phyloP scores from a whole-genome alignment of 2,329 filamentous ascomycete species.

The Podosphaera fusca region DNA sequence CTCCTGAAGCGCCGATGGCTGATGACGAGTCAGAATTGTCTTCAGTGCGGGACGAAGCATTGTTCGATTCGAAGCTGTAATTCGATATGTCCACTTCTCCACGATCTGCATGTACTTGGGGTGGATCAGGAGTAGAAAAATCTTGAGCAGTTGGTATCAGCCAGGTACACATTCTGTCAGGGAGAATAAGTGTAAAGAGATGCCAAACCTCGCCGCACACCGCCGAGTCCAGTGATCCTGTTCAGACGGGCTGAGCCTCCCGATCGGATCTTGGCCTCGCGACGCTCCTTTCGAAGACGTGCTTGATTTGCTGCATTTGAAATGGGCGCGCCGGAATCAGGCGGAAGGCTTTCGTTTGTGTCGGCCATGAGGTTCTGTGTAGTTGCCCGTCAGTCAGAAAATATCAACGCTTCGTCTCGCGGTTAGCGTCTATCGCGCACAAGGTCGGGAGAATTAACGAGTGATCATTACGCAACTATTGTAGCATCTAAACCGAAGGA shows the following conservation, averaged over 20 bases:
- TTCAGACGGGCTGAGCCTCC: slow-evolving; percentile 47
- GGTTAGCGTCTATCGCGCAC: too few relatives aligned
- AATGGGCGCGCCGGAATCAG: slow-evolving; percentile 10
- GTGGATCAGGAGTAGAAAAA: slow-evolving; percentile 17
- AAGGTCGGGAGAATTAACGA: too few relatives aligned
- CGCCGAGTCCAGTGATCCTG: slow-evolving; percentile 51
- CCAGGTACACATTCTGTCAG: too few relatives aligned
- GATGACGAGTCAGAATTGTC: slow-evolving; percentile 13
- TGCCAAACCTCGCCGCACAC: slow-evolving; percentile 22
- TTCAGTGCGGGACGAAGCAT: slow-evolving; percentile 16
- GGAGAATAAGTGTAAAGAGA: not conserved
- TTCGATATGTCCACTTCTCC: slow-evolving; percentile 58
- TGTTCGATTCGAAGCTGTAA: slow-evolving; percentile 39
- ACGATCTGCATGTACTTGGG: slow-evolving; percentile 32
- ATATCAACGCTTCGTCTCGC: too few relatives aligned
- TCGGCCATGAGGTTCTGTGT: slow-evolving; percentile 10
- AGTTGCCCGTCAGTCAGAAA: not conserved
- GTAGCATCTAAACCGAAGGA: too few relatives aligned
- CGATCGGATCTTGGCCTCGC: slow-evolving; percentile 56
- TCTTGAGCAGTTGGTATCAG: slow-evolving; percentile 9
- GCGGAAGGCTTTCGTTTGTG: slow-evolving; percentile 6
- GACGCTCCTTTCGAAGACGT: slow-evolving; percentile 53
- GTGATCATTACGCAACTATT: too few relatives aligned
- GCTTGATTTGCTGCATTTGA: slow-evolving; percentile 37
- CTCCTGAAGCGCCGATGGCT: slow-evolving; percentile 8